Percentiles rank a stretch among this genome's conserved stretches.
These are phyloP conservation scores for Coemansia pectinata DNA, from an alignment of 192 early-diverging fungal species.

Conservation along the genomic window DNA sequence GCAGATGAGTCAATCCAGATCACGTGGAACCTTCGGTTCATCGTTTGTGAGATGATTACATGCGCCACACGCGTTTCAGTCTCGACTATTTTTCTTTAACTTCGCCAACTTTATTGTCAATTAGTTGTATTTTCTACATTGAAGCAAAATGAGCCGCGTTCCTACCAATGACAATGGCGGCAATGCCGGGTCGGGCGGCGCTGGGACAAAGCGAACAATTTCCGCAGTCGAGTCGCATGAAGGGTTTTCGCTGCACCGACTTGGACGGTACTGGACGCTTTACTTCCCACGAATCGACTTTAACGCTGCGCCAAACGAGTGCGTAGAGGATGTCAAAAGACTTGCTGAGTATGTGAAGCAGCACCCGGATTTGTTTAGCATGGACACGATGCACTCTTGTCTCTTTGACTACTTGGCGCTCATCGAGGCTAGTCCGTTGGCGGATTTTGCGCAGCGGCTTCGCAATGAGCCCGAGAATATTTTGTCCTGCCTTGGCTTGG, in stretches of 20 bases:
- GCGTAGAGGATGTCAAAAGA: conserved; percentile 24
- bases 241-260: conserved; percentile 11
- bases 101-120: background rate
- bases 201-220: conserved; percentile 26
- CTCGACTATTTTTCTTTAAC: background rate
- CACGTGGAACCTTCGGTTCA: too few relatives aligned
- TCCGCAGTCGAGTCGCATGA: conserved; percentile 7
- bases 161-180: conserved; percentile 4
- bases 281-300: conserved; percentile 47
- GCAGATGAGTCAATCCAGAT: too few relatives aligned
- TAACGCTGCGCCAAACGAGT: conserved; percentile 12
- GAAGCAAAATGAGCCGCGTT: background rate
- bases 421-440: conserved; percentile 18
- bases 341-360: conserved; percentile 36
- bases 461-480: conserved; percentile 41
- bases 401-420: conserved; percentile 40
- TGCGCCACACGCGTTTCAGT: background rate
- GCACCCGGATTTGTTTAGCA: conserved; percentile 42
- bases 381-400: conserved; percentile 42
- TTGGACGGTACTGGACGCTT: conserved; percentile 49
- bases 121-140: background rate
- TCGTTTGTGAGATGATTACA: background rate
- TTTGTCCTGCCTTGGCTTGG: conserved; percentile 39
- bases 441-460: conserved; percentile 38
- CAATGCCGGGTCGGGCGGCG: background rate